Percentiles rank a stretch among this genome's conserved stretches.
Evolutionary conservation across 352 stramenopile genomes (phyloP).

Genomic region (Globisporangium heterothallicum): DNA sequence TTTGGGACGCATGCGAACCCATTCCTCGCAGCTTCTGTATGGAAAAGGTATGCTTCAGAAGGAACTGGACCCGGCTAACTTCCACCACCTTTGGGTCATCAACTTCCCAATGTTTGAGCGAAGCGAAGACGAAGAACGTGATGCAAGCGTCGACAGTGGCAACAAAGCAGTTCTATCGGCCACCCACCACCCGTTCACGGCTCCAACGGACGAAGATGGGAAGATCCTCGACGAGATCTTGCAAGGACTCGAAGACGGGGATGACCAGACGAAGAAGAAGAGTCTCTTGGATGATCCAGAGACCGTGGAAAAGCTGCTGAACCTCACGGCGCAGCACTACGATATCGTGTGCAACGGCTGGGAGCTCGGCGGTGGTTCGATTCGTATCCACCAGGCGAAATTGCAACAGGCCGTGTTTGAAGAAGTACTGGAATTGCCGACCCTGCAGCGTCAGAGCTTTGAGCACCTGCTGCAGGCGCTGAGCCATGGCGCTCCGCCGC

Average conservation of each 20-base stretch:
- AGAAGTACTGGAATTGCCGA: constrained; percentile 64
- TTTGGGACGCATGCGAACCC: constrained; percentile 62
- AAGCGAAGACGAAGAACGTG: constrained; percentile 39
- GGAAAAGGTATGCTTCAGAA: constrained; percentile 51
- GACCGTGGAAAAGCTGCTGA: constrained; percentile 47
- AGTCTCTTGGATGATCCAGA: constrained; percentile 45
- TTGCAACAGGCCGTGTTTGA: constrained; percentile 77
- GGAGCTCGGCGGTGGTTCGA: constrained; percentile 83
- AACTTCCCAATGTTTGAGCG: constrained; percentile 88
- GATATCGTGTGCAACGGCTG: constrained; percentile 88
- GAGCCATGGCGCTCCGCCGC: constrained; percentile 68
- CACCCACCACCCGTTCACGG: constrained; percentile 86
- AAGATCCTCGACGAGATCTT: constrained; percentile 46
- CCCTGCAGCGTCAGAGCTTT: constrained; percentile 72
- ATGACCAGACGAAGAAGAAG: constrained; percentile 15
- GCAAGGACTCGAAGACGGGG: background rate
- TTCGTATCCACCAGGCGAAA: constrained; percentile 74
- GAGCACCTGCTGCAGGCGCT: constrained; percentile 80
- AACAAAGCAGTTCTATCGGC: constrained; percentile 50
- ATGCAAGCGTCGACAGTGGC: constrained; percentile 11
- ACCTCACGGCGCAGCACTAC: constrained; percentile 76
- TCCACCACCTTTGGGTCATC: constrained; percentile 78
- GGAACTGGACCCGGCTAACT: constrained; percentile 63
- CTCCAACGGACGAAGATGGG: constrained; percentile 42
- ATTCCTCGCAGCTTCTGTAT: constrained; percentile 55